Base-by-base conservation (phyloP, 192 early-diverging fungal species). In the Endogone sp. region DNA sequence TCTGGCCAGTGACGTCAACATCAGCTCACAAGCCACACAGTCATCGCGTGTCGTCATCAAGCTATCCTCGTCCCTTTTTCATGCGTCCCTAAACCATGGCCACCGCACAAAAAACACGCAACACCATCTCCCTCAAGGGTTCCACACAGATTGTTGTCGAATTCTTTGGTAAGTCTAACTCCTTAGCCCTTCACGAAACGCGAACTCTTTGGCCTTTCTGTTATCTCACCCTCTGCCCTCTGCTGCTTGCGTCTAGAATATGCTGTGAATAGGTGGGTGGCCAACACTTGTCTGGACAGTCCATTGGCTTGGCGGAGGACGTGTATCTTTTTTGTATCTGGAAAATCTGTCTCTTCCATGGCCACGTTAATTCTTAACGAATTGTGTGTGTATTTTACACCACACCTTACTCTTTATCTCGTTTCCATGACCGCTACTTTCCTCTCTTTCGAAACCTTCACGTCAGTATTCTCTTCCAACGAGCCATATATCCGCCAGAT, bases 401-500 rank as follows among this genome's bases (percentile, higher is more conserved):
- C n/a, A n/a, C n/a, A n/a, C 37, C 37, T 44, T 44, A 13, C 13
- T 44, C 37, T 13, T 44, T 49, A 49, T 49, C 37, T 1, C 37
- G 37, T 49, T 49, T n/a, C n/a, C n/a, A n/a, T n/a, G n/a, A n/a
- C n/a, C n/a, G n/a, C n/a, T n/a, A n/a, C n/a, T n/a, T n/a, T n/a
- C n/a, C n/a, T n/a, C n/a, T n/a, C n/a, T n/a, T n/a, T n/a, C n/a
- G n/a, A n/a, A 63, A 55, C 31, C 29, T 13, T 27, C 25, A 55
- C 20, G 56, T 69, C 62, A 93, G 92, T 71, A 92, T 98, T 28
- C 84, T 98, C 27, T 97, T 91, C 72, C 94, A 95, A 74, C 89
- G 96, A 55, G 94, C 89, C 9, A 76, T 98, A n/a, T 98, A 97
- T 73, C 90, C 94, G n/a, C 85, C 90, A 3, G 93, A 94, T 76